Evolutionary conservation across 1,284 basidiomycete species (phyloP), one percentile per base, ranked within the genome.

Genomic region (Malassezia nana): DNA sequence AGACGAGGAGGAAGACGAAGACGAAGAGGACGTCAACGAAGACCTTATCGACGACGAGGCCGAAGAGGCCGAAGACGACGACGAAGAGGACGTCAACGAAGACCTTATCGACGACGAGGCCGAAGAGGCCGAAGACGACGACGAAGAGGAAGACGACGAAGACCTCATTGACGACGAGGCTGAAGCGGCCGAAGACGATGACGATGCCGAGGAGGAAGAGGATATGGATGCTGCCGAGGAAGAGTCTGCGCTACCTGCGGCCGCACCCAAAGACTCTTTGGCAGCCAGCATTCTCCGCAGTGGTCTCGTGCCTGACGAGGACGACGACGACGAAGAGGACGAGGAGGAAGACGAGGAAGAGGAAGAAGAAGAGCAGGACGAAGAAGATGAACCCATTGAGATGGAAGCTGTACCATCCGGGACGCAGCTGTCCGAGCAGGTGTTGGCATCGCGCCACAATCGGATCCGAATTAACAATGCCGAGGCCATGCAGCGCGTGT

Each of bases 401-500:
- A 54, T 64, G 42, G 67, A 67, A 32, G 59, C 60, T 26, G 54
- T 72, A 1, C 66, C 69, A n/a, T 63, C 68, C 43, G 48, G 56
- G 42, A n/a, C 65, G 6, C 49, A 59, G 39, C 59, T 64, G 38
- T 63, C 59, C 12, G 67, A 63, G 41, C 28, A 53, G 8, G 62
- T 60, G 40, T 58, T 63, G 35, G 65, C 67, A 5, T 58, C 57
- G 2, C 63, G 63, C 29, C 47, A 56, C 10, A 63, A 70, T 45
- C 63, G 67, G 39, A 63, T 69, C 54, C 68, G 68, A 56, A 57
- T 69, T 53, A 72, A 72, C 65, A 64, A 66, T 55, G 57, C 60
- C 22, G 50, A 62, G 2, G 71, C 68, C 0, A 57, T 74, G 7
- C 38, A 48, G n/a, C 60, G 67, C 29, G 56, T 74, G 30, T 60